phyloP scores from a whole-genome alignment of 805 yeast species.

The Candida golubevii region DNA sequence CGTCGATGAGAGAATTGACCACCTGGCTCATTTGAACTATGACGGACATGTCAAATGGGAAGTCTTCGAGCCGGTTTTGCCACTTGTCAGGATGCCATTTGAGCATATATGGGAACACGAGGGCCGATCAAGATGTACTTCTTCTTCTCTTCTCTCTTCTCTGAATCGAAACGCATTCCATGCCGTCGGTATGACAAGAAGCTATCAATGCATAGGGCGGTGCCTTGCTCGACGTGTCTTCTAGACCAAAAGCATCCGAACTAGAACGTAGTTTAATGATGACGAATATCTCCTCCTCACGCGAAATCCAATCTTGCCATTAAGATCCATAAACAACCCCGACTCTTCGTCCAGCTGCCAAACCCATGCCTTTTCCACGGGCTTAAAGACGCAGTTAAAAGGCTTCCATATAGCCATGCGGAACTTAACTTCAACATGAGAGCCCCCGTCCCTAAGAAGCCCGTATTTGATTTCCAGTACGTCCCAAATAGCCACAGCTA shows the following conservation, averaged over 20 bases:
- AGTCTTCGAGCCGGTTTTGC: too few relatives aligned
- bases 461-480: slow-evolving; percentile 81
- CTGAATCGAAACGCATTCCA: slow-evolving; percentile 80
- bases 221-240: slow-evolving; percentile 37
- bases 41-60: too few relatives aligned
- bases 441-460: slow-evolving; percentile 81
- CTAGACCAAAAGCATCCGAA: slow-evolving; percentile 41
- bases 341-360: slow-evolving; percentile 80
- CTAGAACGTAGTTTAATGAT: slow-evolving; percentile 79
- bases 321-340: slow-evolving; percentile 77
- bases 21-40: too few relatives aligned
- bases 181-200: slow-evolving; percentile 94
- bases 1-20: too few relatives aligned
- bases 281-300: slow-evolving; percentile 85
- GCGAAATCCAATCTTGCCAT: slow-evolving; percentile 88
- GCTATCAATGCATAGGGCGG: slow-evolving; percentile 87
- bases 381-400: slow-evolving; percentile 61
- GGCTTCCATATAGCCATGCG: slow-evolving; percentile 86
- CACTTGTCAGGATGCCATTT: too few relatives aligned
- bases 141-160: too few relatives aligned
- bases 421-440: slow-evolving; percentile 70
- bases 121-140: too few relatives aligned
- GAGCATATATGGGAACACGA: too few relatives aligned
- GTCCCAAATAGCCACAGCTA: slow-evolving; percentile 84
- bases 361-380: slow-evolving; percentile 91